A percentile compares a stretch with the other conserved stretches of the same genome.
These are phyloP conservation scores for Bruguiera hainesii DNA, from an alignment of 441 rosid species.

Conservation along the genomic window DNA sequence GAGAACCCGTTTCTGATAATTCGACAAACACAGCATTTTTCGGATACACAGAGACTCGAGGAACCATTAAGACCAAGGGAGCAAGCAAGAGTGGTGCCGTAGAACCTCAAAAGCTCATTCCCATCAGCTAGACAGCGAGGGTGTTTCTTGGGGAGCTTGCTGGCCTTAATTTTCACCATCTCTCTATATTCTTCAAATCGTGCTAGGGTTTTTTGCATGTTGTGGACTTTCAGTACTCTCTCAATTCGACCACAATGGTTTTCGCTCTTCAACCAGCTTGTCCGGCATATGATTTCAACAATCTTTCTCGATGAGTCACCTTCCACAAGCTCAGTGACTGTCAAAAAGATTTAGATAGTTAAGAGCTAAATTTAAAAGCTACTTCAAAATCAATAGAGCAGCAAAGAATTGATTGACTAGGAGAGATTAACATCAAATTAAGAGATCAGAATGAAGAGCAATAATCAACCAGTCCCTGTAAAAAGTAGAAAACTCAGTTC, in stretches of 20 bases:
- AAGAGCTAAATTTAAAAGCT: slow-evolving; percentile 13
- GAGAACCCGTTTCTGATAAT: slow-evolving; percentile 79
- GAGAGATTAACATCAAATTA: neutral
- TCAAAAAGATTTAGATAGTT: slow-evolving; percentile 5
- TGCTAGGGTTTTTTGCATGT: slow-evolving; percentile 87
- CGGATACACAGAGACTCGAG: slow-evolving; percentile 70
- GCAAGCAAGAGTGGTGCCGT: slow-evolving; percentile 78
- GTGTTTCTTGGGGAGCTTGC: slow-evolving; percentile 91
- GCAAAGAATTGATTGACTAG: slow-evolving; percentile 6
- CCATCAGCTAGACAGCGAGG: slow-evolving; percentile 95
- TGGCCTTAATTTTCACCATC: slow-evolving; percentile 75
- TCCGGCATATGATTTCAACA: slow-evolving; percentile 87
- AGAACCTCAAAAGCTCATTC: slow-evolving; percentile 87
- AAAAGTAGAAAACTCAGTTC: slow-evolving; percentile 2
- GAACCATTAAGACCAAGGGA: slow-evolving; percentile 76
- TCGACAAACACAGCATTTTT: slow-evolving; percentile 76
- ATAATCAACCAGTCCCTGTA: slow-evolving; percentile 3
- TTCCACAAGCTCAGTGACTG: slow-evolving; percentile 93
- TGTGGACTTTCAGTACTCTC: slow-evolving; percentile 85
- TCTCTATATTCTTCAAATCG: slow-evolving; percentile 90
- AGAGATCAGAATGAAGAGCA: neutral
- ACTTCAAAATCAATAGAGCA: neutral
- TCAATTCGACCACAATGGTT: slow-evolving; percentile 84
- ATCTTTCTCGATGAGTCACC: slow-evolving; percentile 96
- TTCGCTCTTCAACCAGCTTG: slow-evolving; percentile 88